Conservation (phyloP, 805 yeast genomes). For the Hanseniaspora meyeri region DNA sequence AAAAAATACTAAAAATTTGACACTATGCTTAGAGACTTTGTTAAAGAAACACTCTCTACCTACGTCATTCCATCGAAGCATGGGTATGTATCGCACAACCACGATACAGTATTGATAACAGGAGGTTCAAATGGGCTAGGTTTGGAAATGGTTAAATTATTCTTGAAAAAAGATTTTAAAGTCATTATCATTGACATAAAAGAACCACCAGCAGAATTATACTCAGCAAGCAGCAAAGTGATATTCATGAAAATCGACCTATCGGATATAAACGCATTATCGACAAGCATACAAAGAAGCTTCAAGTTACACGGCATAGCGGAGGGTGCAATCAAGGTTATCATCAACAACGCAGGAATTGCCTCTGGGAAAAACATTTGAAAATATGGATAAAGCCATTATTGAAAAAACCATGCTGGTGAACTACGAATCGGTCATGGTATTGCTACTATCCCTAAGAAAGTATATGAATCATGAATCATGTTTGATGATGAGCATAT, state of each 20-base stretch:
- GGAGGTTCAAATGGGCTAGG: constrained; percentile 85
- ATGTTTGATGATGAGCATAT: constrained; percentile 70
- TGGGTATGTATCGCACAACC: constrained; percentile 29
- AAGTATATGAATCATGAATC: neutral
- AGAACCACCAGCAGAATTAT: constrained; percentile 12
- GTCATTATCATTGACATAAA: constrained; percentile 58
- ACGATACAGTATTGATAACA: constrained; percentile 61
- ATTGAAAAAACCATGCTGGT: constrained; percentile 52
- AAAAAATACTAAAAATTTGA: neutral
- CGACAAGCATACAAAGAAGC: constrained; percentile 34
- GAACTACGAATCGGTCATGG: constrained; percentile 36
- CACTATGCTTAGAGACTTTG: neutral
- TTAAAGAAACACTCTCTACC: constrained; percentile 23
- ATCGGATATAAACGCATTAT: constrained; percentile 16
- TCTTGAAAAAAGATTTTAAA: constrained; percentile 34
- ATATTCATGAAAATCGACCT: neutral
- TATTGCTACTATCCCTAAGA: neutral
- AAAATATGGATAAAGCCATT: constrained; percentile 37
- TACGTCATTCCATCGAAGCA: constrained; percentile 39
- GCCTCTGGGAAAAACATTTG: constrained; percentile 47
- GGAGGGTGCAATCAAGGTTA: constrained; percentile 50
- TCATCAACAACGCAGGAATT: constrained; percentile 81
- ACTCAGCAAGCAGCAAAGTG: neutral
- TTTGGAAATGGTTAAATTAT: constrained; percentile 38
- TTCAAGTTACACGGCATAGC: constrained; percentile 31